These are phyloP conservation scores for Erythrophleum fordii DNA, from an alignment of 306 rosid genomes.

Conservation along the genomic window DNA sequence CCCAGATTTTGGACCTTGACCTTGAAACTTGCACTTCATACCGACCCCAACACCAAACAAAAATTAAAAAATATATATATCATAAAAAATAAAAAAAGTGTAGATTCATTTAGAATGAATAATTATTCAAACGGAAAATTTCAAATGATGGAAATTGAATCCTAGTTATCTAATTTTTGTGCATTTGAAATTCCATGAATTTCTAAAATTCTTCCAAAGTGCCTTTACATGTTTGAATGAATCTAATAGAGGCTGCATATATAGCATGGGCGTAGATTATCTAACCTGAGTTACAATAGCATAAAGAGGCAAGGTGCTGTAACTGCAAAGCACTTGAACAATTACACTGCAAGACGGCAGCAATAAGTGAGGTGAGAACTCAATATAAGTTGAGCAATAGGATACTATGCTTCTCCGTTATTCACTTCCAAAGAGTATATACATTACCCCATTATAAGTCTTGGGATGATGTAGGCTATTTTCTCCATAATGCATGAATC, in stretches of 20 bases:
- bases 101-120: too few relatives aligned
- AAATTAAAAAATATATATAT: too few relatives aligned
- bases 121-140: too few relatives aligned
- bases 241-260: constrained; percentile 1
- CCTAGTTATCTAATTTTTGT: too few relatives aligned
- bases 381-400: constrained; percentile 16
- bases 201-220: too few relatives aligned
- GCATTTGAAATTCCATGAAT: too few relatives aligned
- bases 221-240: constrained; percentile 1
- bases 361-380: constrained; percentile 33
- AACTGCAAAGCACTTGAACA: constrained; percentile 97
- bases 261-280: neutral
- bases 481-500: constrained; percentile 90
- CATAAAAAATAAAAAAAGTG: too few relatives aligned
- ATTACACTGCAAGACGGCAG: constrained; percentile 55
- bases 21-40: too few relatives aligned
- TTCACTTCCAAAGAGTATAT: constrained; percentile 4
- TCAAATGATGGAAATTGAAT: too few relatives aligned
- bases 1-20: too few relatives aligned
- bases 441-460: constrained; percentile 83
- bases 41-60: too few relatives aligned
- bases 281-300: constrained; percentile 79
- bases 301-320: constrained; percentile 84
- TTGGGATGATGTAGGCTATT: constrained; percentile 63
- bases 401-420: constrained; percentile 19